Evolutionary conservation across 257 asterid species (phyloP).

Genomic region (Linaria vulgaris): DNA sequence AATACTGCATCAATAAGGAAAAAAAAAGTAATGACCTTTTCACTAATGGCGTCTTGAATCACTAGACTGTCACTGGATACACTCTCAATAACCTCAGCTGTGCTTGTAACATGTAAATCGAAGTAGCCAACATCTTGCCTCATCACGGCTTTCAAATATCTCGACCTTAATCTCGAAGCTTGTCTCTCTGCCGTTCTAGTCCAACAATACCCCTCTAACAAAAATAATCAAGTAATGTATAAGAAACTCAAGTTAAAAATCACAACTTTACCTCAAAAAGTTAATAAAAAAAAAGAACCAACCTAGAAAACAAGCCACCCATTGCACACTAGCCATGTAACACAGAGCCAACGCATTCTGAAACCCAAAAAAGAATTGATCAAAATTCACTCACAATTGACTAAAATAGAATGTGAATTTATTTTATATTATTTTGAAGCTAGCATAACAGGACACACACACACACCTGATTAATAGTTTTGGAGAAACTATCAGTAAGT

Average conservation of each 20-base stretch:
- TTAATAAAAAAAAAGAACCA: not conserved
- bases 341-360: constrained; percentile 57
- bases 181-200: constrained; percentile 70
- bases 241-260: not conserved
- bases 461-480: constrained; percentile 38
- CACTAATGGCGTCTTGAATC: constrained; percentile 61
- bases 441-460: not conserved
- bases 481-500: constrained; percentile 12
- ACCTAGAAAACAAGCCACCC: constrained; percentile 60
- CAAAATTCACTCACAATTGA: not conserved
- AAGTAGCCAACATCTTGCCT: constrained; percentile 70
- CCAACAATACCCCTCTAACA: constrained; percentile 65
- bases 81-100: constrained; percentile 54
- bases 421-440: no score
- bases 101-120: constrained; percentile 54
- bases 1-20: not conserved
- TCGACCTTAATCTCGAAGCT: constrained; percentile 45
- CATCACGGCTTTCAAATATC: constrained; percentile 55
- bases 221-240: not conserved
- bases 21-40: constrained; percentile 39
- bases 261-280: not conserved
- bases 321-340: constrained; percentile 48
- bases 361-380: not conserved
- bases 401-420: not conserved
- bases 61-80: constrained; percentile 53